phyloP scores from a whole-genome alignment of 148 eudicot species.

The Talinum fruticosum region DNA sequence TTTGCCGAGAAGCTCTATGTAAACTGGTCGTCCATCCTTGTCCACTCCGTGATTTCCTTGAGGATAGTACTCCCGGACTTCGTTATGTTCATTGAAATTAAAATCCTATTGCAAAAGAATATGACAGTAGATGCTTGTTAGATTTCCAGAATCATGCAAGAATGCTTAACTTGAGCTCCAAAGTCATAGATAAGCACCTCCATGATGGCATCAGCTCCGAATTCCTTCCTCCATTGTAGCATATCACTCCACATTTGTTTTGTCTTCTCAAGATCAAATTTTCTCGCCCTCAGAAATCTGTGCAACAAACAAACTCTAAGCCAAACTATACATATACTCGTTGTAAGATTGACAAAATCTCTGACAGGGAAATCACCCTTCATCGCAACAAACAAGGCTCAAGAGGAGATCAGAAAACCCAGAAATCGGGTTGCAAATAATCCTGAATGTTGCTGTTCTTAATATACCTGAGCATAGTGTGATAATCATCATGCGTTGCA shows the following conservation, averaged over 20 bases:
- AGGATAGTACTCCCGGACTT: slow-evolving; percentile 81
- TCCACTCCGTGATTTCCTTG: slow-evolving; percentile 97
- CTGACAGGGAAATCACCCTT: too few relatives aligned
- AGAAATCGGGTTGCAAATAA: background rate
- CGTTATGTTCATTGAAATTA: slow-evolving; percentile 66
- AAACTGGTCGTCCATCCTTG: slow-evolving; percentile 90
- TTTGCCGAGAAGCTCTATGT: slow-evolving; percentile 92
- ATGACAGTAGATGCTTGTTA: background rate
- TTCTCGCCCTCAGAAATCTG: slow-evolving; percentile 47
- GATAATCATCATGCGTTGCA: slow-evolving; percentile 57
- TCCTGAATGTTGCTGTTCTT: background rate
- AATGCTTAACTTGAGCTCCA: background rate
- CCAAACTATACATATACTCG: background rate
- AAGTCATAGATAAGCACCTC: slow-evolving; percentile 31
- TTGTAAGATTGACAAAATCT: background rate
- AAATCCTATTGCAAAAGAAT: slow-evolving; percentile 56
- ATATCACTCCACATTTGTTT: slow-evolving; percentile 52
- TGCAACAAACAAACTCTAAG: background rate
- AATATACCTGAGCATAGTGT: slow-evolving; percentile 57
- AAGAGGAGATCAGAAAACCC: too few relatives aligned
- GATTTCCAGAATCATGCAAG: background rate
- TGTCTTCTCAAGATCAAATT: slow-evolving; percentile 47
- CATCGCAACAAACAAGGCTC: too few relatives aligned
- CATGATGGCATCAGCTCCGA: slow-evolving; percentile 46
- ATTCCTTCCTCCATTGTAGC: slow-evolving; percentile 54